A percentile compares a stretch with the other conserved stretches of the same genome.
phyloP scores from a whole-genome alignment of 768 basidiomycete genomes.

The Mrakia frigida region DNA sequence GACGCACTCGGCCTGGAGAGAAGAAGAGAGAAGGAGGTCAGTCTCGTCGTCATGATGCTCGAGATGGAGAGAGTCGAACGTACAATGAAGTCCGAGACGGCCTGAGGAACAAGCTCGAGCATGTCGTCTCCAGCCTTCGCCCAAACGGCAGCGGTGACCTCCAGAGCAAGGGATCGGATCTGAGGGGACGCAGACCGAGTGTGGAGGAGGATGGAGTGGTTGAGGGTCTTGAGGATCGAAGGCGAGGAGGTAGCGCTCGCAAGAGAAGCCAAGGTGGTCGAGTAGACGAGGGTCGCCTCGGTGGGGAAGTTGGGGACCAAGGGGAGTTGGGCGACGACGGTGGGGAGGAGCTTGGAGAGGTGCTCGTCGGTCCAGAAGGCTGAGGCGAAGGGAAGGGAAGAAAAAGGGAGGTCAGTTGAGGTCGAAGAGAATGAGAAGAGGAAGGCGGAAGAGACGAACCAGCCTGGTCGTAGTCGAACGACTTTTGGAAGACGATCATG shows the following conservation, averaged over 20 bases:
- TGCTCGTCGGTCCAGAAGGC: slow-evolving; percentile 89
- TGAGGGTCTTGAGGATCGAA: slow-evolving; percentile 69
- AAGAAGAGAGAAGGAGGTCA: neutral
- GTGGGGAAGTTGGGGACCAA: slow-evolving; percentile 25
- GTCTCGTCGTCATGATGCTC: neutral
- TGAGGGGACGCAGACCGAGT: slow-evolving; percentile 75
- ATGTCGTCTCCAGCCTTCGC: slow-evolving; percentile 61
- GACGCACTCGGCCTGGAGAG: slow-evolving; percentile 18
- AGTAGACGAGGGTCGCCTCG: slow-evolving; percentile 42
- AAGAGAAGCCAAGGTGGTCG: slow-evolving; percentile 47
- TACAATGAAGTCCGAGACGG: slow-evolving; percentile 27
- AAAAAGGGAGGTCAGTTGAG: neutral
- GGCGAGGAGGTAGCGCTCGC: slow-evolving; percentile 57
- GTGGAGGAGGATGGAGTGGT: slow-evolving; percentile 77
- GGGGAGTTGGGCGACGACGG: slow-evolving; percentile 61
- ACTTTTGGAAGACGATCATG: slow-evolving; percentile 60
- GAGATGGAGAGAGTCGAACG: neutral
- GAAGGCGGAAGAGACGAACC: slow-evolving; percentile 50
- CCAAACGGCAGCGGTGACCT: slow-evolving; percentile 71
- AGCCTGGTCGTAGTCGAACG: slow-evolving; percentile 71
- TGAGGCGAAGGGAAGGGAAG: slow-evolving; percentile 39
- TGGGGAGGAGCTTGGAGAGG: slow-evolving; percentile 56
- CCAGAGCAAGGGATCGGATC: slow-evolving; percentile 65
- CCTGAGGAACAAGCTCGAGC: slow-evolving; percentile 47
- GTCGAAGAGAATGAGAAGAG: neutral